phyloP scores from a whole-genome alignment of 2,329 filamentous ascomycete species.

The Aspergillus brasiliensis region DNA sequence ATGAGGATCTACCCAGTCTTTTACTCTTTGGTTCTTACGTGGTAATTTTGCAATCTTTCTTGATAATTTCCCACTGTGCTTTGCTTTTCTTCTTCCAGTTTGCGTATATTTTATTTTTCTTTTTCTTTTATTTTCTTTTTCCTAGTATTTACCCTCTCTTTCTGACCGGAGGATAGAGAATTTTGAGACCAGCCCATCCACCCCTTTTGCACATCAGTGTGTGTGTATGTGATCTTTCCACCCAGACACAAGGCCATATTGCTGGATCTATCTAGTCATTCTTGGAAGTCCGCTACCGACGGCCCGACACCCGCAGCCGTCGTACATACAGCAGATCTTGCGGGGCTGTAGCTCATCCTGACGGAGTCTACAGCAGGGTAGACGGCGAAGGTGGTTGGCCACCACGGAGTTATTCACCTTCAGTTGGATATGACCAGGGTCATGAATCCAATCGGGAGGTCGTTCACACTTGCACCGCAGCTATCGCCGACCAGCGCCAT shows the following conservation, averaged over 20 bases:
- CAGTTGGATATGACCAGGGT: neutral
- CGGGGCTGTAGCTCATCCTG: slow-evolving; percentile 17
- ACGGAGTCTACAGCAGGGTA: slow-evolving; percentile 1
- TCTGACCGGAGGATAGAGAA: neutral
- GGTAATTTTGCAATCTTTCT: too few relatives aligned
- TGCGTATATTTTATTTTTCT: neutral
- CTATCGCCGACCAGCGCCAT: neutral
- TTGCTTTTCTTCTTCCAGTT: too few relatives aligned
- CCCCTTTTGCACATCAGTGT: neutral
- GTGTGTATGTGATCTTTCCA: neutral
- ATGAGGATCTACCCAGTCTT: neutral
- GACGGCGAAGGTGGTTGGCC: neutral
- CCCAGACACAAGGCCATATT: neutral
- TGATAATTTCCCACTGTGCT: too few relatives aligned
- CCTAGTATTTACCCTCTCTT: neutral
- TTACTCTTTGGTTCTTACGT: too few relatives aligned
- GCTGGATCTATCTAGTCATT: neutral
- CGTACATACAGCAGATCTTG: slow-evolving; percentile 28
- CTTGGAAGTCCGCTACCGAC: slow-evolving; percentile 25
- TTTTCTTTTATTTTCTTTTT: neutral
- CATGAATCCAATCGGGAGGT: neutral
- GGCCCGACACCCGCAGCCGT: slow-evolving; percentile 29
- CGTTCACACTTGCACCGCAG: neutral
- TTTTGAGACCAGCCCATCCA: neutral
- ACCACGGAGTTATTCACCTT: neutral